A percentile compares a stretch with the other conserved stretches of the same genome.
phyloP scores from a whole-genome alignment of 176 grass and related monocot genomes.

The Cenchrus americanus region DNA sequence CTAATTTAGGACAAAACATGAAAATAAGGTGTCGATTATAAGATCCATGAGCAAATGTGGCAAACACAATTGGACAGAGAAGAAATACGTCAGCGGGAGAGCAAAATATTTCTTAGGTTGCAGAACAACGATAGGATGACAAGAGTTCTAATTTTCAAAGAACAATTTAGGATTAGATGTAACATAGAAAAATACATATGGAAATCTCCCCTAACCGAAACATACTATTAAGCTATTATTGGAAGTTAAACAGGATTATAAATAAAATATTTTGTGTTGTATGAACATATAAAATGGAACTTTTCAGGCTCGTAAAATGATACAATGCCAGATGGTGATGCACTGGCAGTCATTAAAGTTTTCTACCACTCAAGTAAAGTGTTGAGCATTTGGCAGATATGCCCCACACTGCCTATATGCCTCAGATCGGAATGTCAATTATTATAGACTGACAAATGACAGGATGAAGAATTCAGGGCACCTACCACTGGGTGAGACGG shows the following conservation, averaged over 20 bases:
- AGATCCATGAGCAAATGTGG: neutral
- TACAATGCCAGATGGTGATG: neutral
- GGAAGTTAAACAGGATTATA: neutral
- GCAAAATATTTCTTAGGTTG: neutral
- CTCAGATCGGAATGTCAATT: neutral
- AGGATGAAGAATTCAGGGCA: constrained; percentile 33
- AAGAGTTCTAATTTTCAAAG: neutral
- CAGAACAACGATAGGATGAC: neutral
- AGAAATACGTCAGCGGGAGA: neutral
- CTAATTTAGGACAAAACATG: neutral
- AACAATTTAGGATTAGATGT: neutral
- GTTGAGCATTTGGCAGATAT: neutral
- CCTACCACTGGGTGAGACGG: constrained; percentile 98
- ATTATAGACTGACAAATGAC: constrained; percentile 8
- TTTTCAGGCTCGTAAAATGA: neutral
- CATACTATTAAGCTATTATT: neutral
- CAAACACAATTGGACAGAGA: neutral
- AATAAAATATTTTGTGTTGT: neutral
- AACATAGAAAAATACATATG: neutral
- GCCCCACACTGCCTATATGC: neutral
- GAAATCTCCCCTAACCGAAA: neutral
- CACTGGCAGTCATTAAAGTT: neutral
- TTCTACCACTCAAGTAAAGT: neutral
- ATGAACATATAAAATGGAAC: neutral
- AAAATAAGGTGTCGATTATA: neutral